A percentile compares a stretch with the other conserved stretches of the same genome.
These are phyloP conservation scores for Halophytophthora batemanensis DNA, from an alignment of 352 stramenopile genomes.

Conservation along the genomic window DNA sequence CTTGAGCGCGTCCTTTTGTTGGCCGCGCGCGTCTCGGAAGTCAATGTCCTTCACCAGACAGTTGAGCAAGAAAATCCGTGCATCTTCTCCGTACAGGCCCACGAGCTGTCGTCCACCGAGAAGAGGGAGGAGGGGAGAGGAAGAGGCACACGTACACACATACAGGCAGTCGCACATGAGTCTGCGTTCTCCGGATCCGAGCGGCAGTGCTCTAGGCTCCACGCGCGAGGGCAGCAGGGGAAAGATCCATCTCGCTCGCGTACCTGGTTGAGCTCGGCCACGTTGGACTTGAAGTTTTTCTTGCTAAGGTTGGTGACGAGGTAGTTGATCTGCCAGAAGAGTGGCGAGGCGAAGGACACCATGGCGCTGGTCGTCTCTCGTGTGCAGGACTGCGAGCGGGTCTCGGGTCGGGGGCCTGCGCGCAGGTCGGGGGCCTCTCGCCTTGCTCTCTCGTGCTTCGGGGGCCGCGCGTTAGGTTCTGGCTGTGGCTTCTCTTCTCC, in stretches of 20 bases:
- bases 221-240: constrained; percentile 22
- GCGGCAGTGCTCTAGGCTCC: too few species aligned
- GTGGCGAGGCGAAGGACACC: constrained; percentile 89
- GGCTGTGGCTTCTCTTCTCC: constrained; percentile 4
- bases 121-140: neutral
- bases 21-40: constrained; percentile 80
- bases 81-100: constrained; percentile 89
- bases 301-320: constrained; percentile 92
- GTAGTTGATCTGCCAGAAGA: constrained; percentile 94
- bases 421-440: constrained; percentile 9
- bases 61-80: constrained; percentile 89
- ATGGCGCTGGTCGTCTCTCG: constrained; percentile 23
- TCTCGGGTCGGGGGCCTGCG: constrained; percentile 1
- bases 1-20: constrained; percentile 87
- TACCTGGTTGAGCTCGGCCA: constrained; percentile 91
- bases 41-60: constrained; percentile 90
- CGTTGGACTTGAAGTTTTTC: constrained; percentile 93
- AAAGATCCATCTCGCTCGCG: constrained; percentile 12
- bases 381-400: neutral
- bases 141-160: neutral
- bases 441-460: constrained; percentile 8
- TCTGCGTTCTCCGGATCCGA: too few species aligned
- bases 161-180: neutral
- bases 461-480: constrained; percentile 17
- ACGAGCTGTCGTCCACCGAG: constrained; percentile 56